phyloP scores from a whole-genome alignment of 2,329 filamentous ascomycete species.

The Pseudodiploospora longispora region DNA sequence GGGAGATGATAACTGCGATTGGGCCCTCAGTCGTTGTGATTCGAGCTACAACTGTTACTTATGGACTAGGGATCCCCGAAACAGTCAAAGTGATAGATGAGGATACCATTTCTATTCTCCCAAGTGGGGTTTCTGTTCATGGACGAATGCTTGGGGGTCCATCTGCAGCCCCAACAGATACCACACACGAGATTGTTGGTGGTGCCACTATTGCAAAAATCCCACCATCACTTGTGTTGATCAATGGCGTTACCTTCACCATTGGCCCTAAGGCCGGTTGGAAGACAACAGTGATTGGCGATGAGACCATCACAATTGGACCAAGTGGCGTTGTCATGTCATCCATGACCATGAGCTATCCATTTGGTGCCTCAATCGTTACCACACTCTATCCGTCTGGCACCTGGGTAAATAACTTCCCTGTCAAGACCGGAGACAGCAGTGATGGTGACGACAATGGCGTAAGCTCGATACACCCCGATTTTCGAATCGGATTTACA shows the following conservation, averaged over 20 bases:
- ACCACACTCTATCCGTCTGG: slow-evolving; percentile 30
- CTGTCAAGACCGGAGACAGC: slow-evolving; percentile 18
- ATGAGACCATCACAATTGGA: slow-evolving; percentile 40
- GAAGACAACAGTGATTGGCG: slow-evolving; percentile 38
- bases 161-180: slow-evolving; percentile 25
- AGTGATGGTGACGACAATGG: slow-evolving; percentile 16
- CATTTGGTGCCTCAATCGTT: slow-evolving; percentile 36
- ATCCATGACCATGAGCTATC: slow-evolving; percentile 36
- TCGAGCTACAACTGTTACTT: slow-evolving; percentile 36
- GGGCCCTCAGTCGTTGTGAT: slow-evolving; percentile 34
- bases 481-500: slow-evolving; percentile 12
- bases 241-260: slow-evolving; percentile 43
- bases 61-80: slow-evolving; percentile 27
- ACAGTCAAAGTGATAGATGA: slow-evolving; percentile 37
- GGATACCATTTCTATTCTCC: slow-evolving; percentile 43
- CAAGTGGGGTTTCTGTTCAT: slow-evolving; percentile 33
- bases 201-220: slow-evolving; percentile 45
- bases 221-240: slow-evolving; percentile 38
- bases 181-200: slow-evolving; percentile 39
- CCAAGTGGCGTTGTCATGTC: slow-evolving; percentile 39
- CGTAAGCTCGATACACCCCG: slow-evolving; percentile 7
- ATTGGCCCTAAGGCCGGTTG: slow-evolving; percentile 36
- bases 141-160: slow-evolving; percentile 36
- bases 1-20: slow-evolving; percentile 37
- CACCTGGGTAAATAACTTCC: slow-evolving; percentile 14